A percentile compares a stretch with the other conserved stretches of the same genome.
phyloP scores from a whole-genome alignment of 1,139 yeast genomes.

The Saccharomycopsis crataegensis region DNA sequence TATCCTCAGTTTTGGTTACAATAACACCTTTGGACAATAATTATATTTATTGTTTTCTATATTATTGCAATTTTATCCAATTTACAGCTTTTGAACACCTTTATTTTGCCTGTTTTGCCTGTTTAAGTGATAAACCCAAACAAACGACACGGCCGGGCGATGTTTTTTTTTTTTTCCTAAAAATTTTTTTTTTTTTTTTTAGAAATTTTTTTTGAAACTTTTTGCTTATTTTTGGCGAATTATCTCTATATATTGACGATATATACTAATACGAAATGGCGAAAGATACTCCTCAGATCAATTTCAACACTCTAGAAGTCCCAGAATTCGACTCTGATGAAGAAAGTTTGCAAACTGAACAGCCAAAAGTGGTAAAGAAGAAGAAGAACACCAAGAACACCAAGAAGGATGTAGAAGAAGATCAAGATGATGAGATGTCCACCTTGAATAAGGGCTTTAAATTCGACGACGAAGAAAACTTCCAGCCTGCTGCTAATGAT shows the following conservation, averaged over 20 bases:
- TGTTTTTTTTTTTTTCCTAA: background rate
- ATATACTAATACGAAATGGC: background rate
- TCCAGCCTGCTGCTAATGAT: slow-evolving; percentile 61
- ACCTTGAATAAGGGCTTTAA: slow-evolving; percentile 65
- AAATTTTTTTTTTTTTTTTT: background rate
- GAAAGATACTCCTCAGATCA: background rate
- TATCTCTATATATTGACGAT: too few species aligned
- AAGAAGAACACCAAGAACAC: slow-evolving; percentile 27
- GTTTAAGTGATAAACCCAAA: too few species aligned
- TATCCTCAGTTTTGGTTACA: too few species aligned
- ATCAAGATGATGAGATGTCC: slow-evolving; percentile 34
- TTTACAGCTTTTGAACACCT: too few species aligned
- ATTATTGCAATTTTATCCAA: too few species aligned
- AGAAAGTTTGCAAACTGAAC: slow-evolving; percentile 25
- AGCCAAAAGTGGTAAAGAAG: slow-evolving; percentile 7
- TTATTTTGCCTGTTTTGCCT: too few species aligned
- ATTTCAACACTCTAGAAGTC: slow-evolving; percentile 23
- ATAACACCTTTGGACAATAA: too few species aligned
- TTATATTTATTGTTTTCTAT: too few species aligned
- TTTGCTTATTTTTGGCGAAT: too few species aligned
- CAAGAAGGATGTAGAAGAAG: slow-evolving; percentile 25
- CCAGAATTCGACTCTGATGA: slow-evolving; percentile 52
- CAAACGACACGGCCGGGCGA: background rate
- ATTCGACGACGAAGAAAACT: slow-evolving; percentile 56
- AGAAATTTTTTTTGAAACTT: too few species aligned